Conservation (phyloP, 257 asterid species). For the Solanum gandarillasii region DNA sequence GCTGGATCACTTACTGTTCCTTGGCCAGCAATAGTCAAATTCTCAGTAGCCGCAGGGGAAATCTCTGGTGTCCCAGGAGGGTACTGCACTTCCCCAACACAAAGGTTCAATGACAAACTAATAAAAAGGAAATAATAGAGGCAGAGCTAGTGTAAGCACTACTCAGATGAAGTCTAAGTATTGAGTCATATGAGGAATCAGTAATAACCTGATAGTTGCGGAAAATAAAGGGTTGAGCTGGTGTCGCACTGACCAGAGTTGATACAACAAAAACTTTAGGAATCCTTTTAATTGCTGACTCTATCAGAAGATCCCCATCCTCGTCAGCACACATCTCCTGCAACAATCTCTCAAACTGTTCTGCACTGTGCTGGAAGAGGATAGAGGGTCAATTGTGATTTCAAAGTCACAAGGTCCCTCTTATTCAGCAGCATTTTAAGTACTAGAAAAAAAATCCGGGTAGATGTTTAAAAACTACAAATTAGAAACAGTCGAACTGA, state of each 20-base stretch:
- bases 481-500: background rate
- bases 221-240: slow-evolving; percentile 98
- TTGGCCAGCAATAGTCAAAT: slow-evolving; percentile 44
- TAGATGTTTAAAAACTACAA: background rate
- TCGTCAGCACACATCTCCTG: slow-evolving; percentile 95
- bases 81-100: slow-evolving; percentile 43
- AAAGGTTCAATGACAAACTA: background rate
- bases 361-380: slow-evolving; percentile 96
- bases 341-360: slow-evolving; percentile 88
- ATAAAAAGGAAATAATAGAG: slow-evolving; percentile 3
- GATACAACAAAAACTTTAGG: slow-evolving; percentile 97
- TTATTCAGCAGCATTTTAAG: background rate
- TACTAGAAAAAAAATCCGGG: background rate
- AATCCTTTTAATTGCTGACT: slow-evolving; percentile 77
- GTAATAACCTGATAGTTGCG: slow-evolving; percentile 89
- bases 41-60: slow-evolving; percentile 57
- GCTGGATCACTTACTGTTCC: slow-evolving; percentile 63
- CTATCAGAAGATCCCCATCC: slow-evolving; percentile 96
- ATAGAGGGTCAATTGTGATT: slow-evolving; percentile 16
- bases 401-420: slow-evolving; percentile 3
- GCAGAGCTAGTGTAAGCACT: background rate
- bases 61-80: slow-evolving; percentile 98
- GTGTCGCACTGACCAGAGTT: slow-evolving; percentile 84
- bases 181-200: background rate
- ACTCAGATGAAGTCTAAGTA: background rate